Percentiles rank a stretch among this genome's conserved stretches.
Evolutionary conservation across 2,329 filamentous ascomycete genomes (phyloP).

Genomic region (Ophiostoma piceae): DNA sequence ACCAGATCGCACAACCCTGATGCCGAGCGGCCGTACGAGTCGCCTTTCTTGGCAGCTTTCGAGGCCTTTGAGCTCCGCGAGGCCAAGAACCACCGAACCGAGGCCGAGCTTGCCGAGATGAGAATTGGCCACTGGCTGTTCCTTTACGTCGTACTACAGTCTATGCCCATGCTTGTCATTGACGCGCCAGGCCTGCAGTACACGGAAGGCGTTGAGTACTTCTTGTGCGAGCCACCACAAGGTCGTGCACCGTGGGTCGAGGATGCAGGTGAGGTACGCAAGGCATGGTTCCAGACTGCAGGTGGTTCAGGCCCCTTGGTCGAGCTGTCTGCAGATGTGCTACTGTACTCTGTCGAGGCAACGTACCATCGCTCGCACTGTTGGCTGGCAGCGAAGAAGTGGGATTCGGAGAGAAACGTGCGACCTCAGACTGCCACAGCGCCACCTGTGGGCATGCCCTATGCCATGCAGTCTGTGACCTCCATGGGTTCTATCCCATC

Average conservation of each 20-base stretch:
- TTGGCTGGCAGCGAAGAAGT: constrained; percentile 49
- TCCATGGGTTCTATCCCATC: constrained; percentile 17
- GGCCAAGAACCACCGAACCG: constrained; percentile 52
- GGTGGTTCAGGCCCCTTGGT: constrained; percentile 53
- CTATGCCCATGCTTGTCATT: constrained; percentile 69
- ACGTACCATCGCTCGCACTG: constrained; percentile 56
- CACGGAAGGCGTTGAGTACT: constrained; percentile 72
- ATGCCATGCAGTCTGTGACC: constrained; percentile 14
- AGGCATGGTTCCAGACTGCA: constrained; percentile 70
- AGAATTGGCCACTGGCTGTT: constrained; percentile 77
- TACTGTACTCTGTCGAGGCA: constrained; percentile 57
- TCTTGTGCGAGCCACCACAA: constrained; percentile 69
- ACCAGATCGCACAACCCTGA: constrained; percentile 77
- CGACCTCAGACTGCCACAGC: constrained; percentile 27
- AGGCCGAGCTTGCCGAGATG: constrained; percentile 64
- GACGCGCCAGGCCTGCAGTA: constrained; percentile 66
- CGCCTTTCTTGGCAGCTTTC: constrained; percentile 65
- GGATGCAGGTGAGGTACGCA: constrained; percentile 57
- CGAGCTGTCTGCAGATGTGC: constrained; percentile 55
- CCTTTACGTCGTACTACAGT: constrained; percentile 71
- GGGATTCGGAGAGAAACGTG: constrained; percentile 34
- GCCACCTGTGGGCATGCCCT: constrained; percentile 20
- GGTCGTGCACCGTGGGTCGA: constrained; percentile 69
- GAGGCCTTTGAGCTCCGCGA: constrained; percentile 66
- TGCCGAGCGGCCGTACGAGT: constrained; percentile 46